These are phyloP conservation scores for Aspergillus tamarii DNA, from an alignment of 2,329 filamentous ascomycete species.

Conservation along the genomic window DNA sequence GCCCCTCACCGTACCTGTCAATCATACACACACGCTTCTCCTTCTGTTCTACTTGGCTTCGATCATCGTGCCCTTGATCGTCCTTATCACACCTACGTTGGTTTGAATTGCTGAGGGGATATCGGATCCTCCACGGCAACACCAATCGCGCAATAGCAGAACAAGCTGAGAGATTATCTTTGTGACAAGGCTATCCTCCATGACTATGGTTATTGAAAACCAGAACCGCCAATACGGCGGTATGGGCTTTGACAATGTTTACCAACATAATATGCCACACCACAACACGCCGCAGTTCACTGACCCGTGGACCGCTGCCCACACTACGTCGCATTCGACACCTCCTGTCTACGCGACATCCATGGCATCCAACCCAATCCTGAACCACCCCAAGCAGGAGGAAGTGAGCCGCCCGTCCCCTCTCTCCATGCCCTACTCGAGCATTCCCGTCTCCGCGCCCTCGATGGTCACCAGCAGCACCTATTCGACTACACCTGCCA, in stretches of 20 bases:
- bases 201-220: constrained; percentile 95
- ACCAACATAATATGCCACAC: constrained; percentile 67
- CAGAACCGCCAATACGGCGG: constrained; percentile 80
- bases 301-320: constrained; percentile 78
- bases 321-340: constrained; percentile 59
- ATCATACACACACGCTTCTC: neutral
- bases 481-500: constrained; percentile 60
- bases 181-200: constrained; percentile 51
- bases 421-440: constrained; percentile 71
- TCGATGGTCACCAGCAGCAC: constrained; percentile 71
- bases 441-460: constrained; percentile 72
- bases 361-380: constrained; percentile 62
- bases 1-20: constrained; percentile 6
- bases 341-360: constrained; percentile 65
- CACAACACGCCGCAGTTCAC: constrained; percentile 73
- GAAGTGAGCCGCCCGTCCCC: constrained; percentile 60
- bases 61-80: constrained; percentile 19
- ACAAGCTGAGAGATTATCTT: neutral
- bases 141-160: neutral
- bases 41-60: constrained; percentile 4
- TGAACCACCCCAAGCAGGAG: constrained; percentile 63
- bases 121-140: constrained; percentile 2
- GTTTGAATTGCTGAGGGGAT: constrained; percentile 9
- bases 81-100: constrained; percentile 13
- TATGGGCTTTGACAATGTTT: constrained; percentile 80